Conservation (phyloP, 1,139 yeast genomes). For the Yamadazyma taylorii region DNA sequence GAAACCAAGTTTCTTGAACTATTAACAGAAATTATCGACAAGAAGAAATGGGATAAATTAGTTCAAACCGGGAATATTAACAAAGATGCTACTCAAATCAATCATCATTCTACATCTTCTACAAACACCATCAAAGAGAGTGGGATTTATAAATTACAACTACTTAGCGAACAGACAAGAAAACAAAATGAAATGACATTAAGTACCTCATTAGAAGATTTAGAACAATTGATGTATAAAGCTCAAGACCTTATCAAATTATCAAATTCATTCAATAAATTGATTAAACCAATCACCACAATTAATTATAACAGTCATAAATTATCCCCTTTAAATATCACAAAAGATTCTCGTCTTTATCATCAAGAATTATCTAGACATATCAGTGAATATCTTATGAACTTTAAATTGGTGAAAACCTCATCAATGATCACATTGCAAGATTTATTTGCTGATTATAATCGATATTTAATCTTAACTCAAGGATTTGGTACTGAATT, state of each 20-base stretch:
- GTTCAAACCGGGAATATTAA: slow-evolving; percentile 40
- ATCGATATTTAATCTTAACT: slow-evolving; percentile 34
- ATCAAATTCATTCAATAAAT: slow-evolving; percentile 46
- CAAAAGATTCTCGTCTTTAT: slow-evolving; percentile 30
- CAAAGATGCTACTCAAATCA: slow-evolving; percentile 33
- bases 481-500: slow-evolving; percentile 46
- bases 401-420: slow-evolving; percentile 26
- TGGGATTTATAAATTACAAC: slow-evolving; percentile 77
- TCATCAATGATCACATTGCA: slow-evolving; percentile 45
- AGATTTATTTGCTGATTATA: slow-evolving; percentile 45
- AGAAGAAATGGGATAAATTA: slow-evolving; percentile 45
- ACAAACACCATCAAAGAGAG: slow-evolving; percentile 16
- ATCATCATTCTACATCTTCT: slow-evolving; percentile 3
- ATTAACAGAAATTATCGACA: slow-evolving; percentile 43
- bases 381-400: slow-evolving; percentile 51
- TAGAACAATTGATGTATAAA: slow-evolving; percentile 73
- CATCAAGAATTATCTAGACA: slow-evolving; percentile 46
- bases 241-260: slow-evolving; percentile 72
- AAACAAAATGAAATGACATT: slow-evolving; percentile 63
- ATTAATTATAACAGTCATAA: slow-evolving; percentile 7
- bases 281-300: slow-evolving; percentile 21
- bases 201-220: slow-evolving; percentile 70
- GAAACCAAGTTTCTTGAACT: slow-evolving; percentile 46
- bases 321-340: slow-evolving; percentile 31
- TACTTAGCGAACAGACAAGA: slow-evolving; percentile 55